phyloP scores from a whole-genome alignment of 2,329 filamentous ascomycete species.

The Pestalotiopsis sp. region DNA sequence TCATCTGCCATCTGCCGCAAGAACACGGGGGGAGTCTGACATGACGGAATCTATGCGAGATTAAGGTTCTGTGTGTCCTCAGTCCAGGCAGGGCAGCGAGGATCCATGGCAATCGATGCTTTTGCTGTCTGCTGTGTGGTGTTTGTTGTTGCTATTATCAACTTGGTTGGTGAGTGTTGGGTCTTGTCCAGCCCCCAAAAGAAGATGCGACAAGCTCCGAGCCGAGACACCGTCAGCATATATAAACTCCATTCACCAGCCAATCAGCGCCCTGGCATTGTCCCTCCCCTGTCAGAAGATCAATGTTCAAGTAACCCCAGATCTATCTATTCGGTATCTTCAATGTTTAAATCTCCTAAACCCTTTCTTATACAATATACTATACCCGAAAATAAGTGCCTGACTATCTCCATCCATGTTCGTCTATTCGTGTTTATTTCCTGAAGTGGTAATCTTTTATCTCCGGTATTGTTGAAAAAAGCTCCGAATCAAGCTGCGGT shows the following conservation, averaged over 20 bases:
- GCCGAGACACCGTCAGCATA: background rate
- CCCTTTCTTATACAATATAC: no score
- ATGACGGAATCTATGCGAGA: no score
- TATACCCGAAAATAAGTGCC: no score
- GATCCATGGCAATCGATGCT: no score
- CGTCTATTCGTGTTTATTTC: background rate
- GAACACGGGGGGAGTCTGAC: no score
- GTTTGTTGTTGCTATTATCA: background rate
- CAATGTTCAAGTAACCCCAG: background rate
- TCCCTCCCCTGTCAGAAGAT: background rate
- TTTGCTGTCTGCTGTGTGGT: no score
- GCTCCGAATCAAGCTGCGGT: background rate
- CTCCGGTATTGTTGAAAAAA: background rate
- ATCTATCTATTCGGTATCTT: background rate
- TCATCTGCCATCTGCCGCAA: background rate
- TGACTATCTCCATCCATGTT: background rate
- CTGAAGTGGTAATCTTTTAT: background rate
- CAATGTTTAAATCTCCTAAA: no score
- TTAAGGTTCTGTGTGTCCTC: no score
- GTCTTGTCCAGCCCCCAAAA: background rate
- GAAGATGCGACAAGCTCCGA: background rate
- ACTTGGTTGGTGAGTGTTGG: background rate
- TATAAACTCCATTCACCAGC: background rate
- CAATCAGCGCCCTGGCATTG: background rate
- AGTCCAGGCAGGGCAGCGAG: no score